phyloP scores from a whole-genome alignment of 2,329 filamentous ascomycete species.

The Calonectria hawksworthii region DNA sequence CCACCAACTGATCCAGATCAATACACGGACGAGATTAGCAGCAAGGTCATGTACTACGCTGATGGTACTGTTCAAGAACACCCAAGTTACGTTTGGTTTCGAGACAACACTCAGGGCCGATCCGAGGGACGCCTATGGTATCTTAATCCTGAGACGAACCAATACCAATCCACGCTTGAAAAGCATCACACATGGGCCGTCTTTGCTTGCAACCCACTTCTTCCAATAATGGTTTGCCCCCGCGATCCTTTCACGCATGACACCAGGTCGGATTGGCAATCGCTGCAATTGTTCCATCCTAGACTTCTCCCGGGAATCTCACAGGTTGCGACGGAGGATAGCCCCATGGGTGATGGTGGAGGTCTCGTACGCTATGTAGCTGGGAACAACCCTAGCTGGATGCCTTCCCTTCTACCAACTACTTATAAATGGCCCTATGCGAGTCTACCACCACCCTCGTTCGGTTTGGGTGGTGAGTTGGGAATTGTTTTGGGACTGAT shows the following conservation, averaged over 20 bases:
- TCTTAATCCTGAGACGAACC: constrained; percentile 9
- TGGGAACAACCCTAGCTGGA: constrained; percentile 53
- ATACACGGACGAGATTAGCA: constrained; percentile 47
- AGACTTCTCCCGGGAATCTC: constrained; percentile 43
- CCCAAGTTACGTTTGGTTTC: constrained; percentile 39
- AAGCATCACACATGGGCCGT: constrained; percentile 48
- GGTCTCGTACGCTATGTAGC: constrained; percentile 47
- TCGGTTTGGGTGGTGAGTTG: constrained; percentile 55
- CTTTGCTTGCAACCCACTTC: constrained; percentile 54
- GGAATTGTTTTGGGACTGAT: constrained; percentile 57
- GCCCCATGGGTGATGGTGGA: constrained; percentile 25
- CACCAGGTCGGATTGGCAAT: constrained; percentile 40
- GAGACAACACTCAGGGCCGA: not conserved
- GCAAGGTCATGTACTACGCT: constrained; percentile 54
- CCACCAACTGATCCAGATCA: constrained; percentile 44
- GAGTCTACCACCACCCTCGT: constrained; percentile 35
- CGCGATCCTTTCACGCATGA: constrained; percentile 33
- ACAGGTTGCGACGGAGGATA: constrained; percentile 41
- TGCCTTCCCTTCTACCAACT: constrained; percentile 53
- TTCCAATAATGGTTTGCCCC: constrained; percentile 51
- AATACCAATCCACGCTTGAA: not conserved
- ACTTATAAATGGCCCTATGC: constrained; percentile 43
- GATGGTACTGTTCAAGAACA: constrained; percentile 48
- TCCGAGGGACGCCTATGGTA: constrained; percentile 13
- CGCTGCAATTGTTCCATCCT: constrained; percentile 48